Evolutionary conservation across 2,329 filamentous ascomycete genomes (phyloP).

Genomic region (Passalora sequoiae): DNA sequence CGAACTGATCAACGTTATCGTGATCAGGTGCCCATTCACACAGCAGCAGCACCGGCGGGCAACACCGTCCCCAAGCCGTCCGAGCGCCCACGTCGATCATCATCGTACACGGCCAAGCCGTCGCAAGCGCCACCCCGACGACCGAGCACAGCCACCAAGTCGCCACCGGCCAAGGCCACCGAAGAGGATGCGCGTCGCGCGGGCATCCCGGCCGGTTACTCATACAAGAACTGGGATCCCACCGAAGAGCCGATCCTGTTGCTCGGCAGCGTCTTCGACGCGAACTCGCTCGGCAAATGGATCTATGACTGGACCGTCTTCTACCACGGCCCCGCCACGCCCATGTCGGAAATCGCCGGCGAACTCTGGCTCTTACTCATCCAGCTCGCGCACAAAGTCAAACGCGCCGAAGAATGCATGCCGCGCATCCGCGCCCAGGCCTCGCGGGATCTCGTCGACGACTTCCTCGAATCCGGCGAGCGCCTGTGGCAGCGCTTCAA

Average conservation of each 20-base stretch:
- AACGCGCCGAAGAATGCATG: constrained; percentile 76
- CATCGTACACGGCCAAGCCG: constrained; percentile 50
- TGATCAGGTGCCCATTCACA: constrained; percentile 47
- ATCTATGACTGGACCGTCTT: constrained; percentile 99
- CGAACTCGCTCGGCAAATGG: constrained; percentile 97
- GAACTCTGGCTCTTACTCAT: constrained; percentile 95
- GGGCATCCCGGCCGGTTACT: constrained; percentile 82
- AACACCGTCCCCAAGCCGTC: constrained; percentile 29
- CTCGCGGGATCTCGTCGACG: constrained; percentile 74
- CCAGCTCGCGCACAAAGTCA: constrained; percentile 88
- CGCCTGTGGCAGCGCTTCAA: constrained; percentile 80
- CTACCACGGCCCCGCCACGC: constrained; percentile 72
- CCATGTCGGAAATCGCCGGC: constrained; percentile 84
- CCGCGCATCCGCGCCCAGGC: constrained; percentile 66
- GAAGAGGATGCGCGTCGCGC: constrained; percentile 59
- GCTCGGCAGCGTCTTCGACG: constrained; percentile 91
- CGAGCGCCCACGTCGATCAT: constrained; percentile 34
- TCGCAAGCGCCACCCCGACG: constrained; percentile 47
- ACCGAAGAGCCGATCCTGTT: constrained; percentile 89
- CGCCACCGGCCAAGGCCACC: constrained; percentile 49
- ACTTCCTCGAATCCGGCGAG: constrained; percentile 86
- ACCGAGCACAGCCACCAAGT: constrained; percentile 36
- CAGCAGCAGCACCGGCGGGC: too few relatives aligned
- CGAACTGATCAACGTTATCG: constrained; percentile 50
- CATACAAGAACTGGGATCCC: constrained; percentile 97